Evolutionary conservation across 345 rosid genomes (phyloP).

Genomic region (Brassica nigra): DNA sequence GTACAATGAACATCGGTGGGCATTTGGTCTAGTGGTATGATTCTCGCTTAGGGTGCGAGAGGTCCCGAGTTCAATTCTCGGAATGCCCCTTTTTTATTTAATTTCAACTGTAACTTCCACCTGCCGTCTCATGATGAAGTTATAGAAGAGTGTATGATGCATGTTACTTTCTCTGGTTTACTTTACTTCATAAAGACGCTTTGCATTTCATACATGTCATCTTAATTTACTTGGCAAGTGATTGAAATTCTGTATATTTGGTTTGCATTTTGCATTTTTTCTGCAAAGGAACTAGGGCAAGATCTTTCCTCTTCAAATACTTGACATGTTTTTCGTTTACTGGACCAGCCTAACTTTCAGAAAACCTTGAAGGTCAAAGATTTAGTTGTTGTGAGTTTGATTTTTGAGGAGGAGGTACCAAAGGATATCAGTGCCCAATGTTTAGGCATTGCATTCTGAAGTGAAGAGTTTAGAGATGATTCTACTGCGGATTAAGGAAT

Average conservation of each 20-base stretch:
- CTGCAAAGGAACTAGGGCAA: constrained; percentile 15
- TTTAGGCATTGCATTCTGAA: constrained; percentile 66
- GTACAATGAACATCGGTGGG: constrained; percentile 33
- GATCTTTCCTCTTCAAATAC: constrained; percentile 26
- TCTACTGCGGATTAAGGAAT: constrained; percentile 61
- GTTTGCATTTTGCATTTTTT: background rate
- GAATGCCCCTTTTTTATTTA: background rate
- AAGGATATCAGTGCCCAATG: background rate
- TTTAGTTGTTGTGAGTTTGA: constrained; percentile 55
- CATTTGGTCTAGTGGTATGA: constrained; percentile 92
- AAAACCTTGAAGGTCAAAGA: constrained; percentile 61
- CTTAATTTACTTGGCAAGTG: constrained; percentile 1
- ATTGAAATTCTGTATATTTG: constrained; percentile 3
- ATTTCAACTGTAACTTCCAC: background rate
- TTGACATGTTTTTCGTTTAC: constrained; percentile 39
- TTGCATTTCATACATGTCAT: background rate
- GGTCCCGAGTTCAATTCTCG: constrained; percentile 71
- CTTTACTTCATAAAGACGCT: background rate
- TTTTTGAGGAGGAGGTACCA: constrained; percentile 48
- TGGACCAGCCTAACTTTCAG: constrained; percentile 72
- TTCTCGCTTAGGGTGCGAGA: constrained; percentile 94
- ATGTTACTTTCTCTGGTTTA: background rate
- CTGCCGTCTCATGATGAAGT: background rate
- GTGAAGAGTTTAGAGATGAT: constrained; percentile 52
- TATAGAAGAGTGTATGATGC: background rate